Base-by-base conservation (phyloP, 2,329 filamentous ascomycete genomes). In the Stagonosporopsis chrysanthemi region DNA sequence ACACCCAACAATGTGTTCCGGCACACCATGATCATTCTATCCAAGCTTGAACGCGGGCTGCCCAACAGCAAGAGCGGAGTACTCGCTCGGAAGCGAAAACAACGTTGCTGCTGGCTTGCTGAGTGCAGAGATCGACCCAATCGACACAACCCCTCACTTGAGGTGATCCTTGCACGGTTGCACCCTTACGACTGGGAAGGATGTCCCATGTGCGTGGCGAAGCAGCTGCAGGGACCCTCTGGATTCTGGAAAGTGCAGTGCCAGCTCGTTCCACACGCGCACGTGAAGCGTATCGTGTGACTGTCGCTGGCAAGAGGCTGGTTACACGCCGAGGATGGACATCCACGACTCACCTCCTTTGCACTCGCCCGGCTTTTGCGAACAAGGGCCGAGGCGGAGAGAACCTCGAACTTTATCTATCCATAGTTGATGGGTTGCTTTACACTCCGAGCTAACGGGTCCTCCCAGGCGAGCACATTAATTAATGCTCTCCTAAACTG, bases 131-230 rank as follows among this genome's bases (percentile, higher is more conserved):
- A 57, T 57, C 43, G 44, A 44, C 49, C n/a, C 39, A 39, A 38
- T 33, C 31, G 31, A 33, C 31, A n/a, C 35, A 36, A 49, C 48
- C 54, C 54, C 54, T 57, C 54, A 44, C 33, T 52, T 43, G 35
- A 29, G 23, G 42, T 36, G 40, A 46, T 36, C 43, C 38, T 48
- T 44, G 43, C 43, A 43, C 40, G 35, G 47, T 48, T 44, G 43
- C 43, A 43, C 40, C 41, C 53, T 22, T 15, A 39, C 19, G 19
- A n/a, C 38, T 44, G 48, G 43, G 38, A 43, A 24, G 12, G 17
- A n/a, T 26, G 11, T 40, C 29, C 45, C 29, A n/a, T 12, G 26
- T 45, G 29, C 7, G 28, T 43, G 31, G 31, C 26, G 36, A 24
- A 35, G 44, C 38, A 48, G n/a, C 28, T 57, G 43, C 33, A 57